Evolutionary conservation across 495 filamentous ascomycete species (phyloP).

Genomic region (Penicillium flavigenum): DNA sequence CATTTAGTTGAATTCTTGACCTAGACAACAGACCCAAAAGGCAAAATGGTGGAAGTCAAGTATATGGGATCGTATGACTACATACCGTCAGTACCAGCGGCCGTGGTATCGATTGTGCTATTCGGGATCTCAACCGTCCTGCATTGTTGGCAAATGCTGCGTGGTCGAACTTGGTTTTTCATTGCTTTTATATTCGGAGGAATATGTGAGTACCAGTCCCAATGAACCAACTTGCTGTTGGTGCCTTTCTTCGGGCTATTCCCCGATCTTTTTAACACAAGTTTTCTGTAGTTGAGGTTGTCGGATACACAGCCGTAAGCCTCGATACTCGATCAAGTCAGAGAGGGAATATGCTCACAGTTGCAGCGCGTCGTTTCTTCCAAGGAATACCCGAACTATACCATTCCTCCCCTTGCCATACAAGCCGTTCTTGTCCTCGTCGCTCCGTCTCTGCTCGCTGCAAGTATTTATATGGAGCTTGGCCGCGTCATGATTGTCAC

Average conservation of each 20-base stretch:
- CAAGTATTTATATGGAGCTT: constrained; percentile 54
- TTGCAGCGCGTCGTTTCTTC: not conserved
- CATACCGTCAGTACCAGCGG: constrained; percentile 14
- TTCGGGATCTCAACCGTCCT: constrained; percentile 37
- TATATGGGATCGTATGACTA: constrained; percentile 3
- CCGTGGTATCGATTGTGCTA: constrained; percentile 48
- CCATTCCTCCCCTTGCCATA: constrained; percentile 15
- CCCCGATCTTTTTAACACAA: not conserved
- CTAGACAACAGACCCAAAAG: not conserved
- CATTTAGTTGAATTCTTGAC: not conserved
- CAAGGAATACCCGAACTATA: not conserved
- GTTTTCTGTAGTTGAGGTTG: constrained; percentile 41
- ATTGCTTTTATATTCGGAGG: constrained; percentile 57
- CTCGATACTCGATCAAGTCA: not conserved
- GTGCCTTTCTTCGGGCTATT: not conserved
- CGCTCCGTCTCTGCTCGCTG: constrained; percentile 46
- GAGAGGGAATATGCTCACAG: not conserved
- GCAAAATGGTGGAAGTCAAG: not conserved
- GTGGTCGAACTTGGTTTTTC: constrained; percentile 58
- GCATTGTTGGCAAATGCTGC: constrained; percentile 49
- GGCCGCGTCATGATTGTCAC: constrained; percentile 43
- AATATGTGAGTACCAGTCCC: constrained; percentile 42
- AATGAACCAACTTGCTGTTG: not conserved
- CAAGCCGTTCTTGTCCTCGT: constrained; percentile 29
- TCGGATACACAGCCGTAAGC: constrained; percentile 45